Base-by-base conservation (phyloP, 352 stramenopile species). In the Blastocystis hominis region DNA sequence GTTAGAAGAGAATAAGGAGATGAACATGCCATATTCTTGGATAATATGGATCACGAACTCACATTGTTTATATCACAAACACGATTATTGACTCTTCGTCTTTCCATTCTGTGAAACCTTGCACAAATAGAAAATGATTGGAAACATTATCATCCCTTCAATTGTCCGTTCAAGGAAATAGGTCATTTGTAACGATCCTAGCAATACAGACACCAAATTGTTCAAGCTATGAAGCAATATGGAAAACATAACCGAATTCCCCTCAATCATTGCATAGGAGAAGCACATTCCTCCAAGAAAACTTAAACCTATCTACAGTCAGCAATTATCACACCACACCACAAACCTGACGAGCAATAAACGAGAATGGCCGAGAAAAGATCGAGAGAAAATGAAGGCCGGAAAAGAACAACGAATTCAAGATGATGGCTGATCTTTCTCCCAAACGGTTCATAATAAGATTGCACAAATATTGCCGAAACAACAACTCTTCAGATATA, bases 391-490 rank as follows among this genome's bases (percentile, higher is more conserved):
- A 36, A 64, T 84, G 72, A 4, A 20, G n/a, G 20, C 59, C 13
- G 4, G 72, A 64, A 47, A 84, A 84, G 2, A 44, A 44, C 1
- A 40, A 3, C 0, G 72, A 30, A 66, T 13, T 66, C 1, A 47
- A 15, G 2, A 69, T 10, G 44, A 84, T n/a, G 4, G 40, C 66
- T 30, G 30, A 30, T 17, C 44, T 40, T 77, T 3, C 4, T 20
- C n/a, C 66, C 7, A 77, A 53, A 15, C 72, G 54, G 24, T 17
- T 53, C 20, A 84, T 17, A 53, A 50, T n/a, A 1, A 84, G 36
- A 47, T 84, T 84, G 38, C 47, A 68, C 13, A 84, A 30, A 44
- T 68, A 84, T 34, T 34, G 10, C 7, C 72, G 72, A 46, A 84
- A 84, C 7, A 84, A 3, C 5, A 66, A 47, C 20, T 84, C 72